Evolutionary conservation across 768 basidiomycete species (phyloP), one percentile per base, ranked within the genome.

Genomic region (Megacollybia marginata): DNA sequence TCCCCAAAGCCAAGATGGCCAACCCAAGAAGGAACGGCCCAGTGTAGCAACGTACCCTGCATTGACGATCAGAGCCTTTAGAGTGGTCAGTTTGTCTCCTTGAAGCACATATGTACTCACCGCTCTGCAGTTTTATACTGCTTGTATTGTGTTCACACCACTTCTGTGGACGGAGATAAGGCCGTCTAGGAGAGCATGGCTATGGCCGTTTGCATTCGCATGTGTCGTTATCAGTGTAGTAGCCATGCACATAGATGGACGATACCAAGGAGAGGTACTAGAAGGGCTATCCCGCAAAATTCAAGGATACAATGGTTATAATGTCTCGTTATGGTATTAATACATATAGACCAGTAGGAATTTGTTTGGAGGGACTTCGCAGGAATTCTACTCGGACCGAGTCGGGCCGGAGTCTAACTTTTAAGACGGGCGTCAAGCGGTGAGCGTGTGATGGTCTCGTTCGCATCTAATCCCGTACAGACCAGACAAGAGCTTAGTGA

Each of bases 81-180:
- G 71, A 54, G 88, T 92, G 50, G 92, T 93, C 62, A 49, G 86
- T 82, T 43, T 44, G n/a, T 40, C 48, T 44, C 47, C n/a, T n/a
- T n/a, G 18, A 40, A 40, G 15, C 8, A 15, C 8, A 28, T 28
- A 3, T 28, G 23, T 28, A 28, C 23, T 28, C 23, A 38, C 28
- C n/a, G 15, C 40, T 31, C 34, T 33, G 15, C 31, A 42, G 23
- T 45, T 98, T 64, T 94, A 83, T 80, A 92, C 85, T 2, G 94
- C 94, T 0, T 87, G 85, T 51, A 64, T 92, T n/a, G 92, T 97
- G 1, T 84, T 98, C 56, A 70, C 88, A 9, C 94, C 94, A 0
- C 71, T 95, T 28, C 65, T 97, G 9, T 95, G 90, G 90, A 77
- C 82, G 9, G 94, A 97, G 65, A 72, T 94, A 31, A 70, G 82